Conservation (phyloP, 441 rosid genomes). For the Croton laevigatus region DNA sequence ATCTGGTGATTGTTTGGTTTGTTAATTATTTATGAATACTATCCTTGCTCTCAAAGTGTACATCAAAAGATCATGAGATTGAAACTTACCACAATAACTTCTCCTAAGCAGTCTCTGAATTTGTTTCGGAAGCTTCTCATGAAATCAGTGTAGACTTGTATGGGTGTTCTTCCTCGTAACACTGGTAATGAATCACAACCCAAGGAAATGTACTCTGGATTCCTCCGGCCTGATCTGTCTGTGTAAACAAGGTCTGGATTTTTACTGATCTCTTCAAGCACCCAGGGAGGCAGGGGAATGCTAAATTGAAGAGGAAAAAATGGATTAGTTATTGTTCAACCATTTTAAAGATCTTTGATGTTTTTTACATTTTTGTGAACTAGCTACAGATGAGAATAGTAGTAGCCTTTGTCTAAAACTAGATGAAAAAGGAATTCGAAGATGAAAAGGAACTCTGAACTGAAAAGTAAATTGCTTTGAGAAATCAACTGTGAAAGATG, state of each 20-base stretch:
- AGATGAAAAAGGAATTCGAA: background rate
- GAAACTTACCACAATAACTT: conserved; percentile 65
- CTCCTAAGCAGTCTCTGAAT: conserved; percentile 63
- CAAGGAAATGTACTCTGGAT: conserved; percentile 83
- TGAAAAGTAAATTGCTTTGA: background rate
- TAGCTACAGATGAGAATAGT: background rate
- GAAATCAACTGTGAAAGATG: background rate
- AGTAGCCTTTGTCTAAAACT: background rate
- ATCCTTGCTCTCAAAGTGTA: background rate
- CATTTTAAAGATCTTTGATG: background rate
- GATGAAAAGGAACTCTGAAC: background rate
- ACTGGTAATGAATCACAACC: conserved; percentile 85
- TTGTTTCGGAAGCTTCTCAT: conserved; percentile 87
- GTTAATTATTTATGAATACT: background rate
- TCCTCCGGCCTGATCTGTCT: conserved; percentile 82
- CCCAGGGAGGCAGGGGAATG: conserved; percentile 96
- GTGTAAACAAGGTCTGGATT: conserved; percentile 88
- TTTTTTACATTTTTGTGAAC: background rate
- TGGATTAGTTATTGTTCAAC: conserved; percentile 7
- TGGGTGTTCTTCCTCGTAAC: conserved; percentile 85
- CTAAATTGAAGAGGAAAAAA: conserved; percentile 36
- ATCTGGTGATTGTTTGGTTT: background rate
- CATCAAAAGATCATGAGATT: background rate
- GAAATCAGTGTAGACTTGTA: conserved; percentile 84
- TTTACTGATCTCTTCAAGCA: conserved; percentile 83